Conservation (phyloP, 805 yeast genomes). For the Wickerhamomyces hampshirensis region DNA sequence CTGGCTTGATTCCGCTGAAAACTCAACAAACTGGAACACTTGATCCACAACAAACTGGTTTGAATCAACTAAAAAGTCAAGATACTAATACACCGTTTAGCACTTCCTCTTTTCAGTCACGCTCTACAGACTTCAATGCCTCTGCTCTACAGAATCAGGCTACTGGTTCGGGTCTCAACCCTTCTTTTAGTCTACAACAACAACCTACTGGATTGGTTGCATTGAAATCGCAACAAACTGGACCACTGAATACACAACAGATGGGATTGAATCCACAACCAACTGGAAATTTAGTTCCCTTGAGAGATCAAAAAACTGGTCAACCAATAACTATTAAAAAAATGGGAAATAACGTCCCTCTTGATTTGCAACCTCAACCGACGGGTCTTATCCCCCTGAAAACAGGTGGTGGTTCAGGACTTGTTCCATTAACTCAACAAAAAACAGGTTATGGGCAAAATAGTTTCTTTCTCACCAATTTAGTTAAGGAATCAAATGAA, state of each 20-base stretch:
- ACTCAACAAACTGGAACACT: slow-evolving; percentile 20
- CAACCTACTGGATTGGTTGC: slow-evolving; percentile 65
- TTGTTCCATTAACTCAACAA: slow-evolving; percentile 29
- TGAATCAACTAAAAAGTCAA: slow-evolving; percentile 17
- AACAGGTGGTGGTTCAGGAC: slow-evolving; percentile 13
- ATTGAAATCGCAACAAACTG: slow-evolving; percentile 30
- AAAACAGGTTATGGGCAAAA: slow-evolving; percentile 43
- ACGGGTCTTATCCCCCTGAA: slow-evolving; percentile 30
- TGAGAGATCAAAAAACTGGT: slow-evolving; percentile 51
- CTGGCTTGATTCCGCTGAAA: slow-evolving; percentile 26
- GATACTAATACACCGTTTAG: no score
- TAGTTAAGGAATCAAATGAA: slow-evolving; percentile 57
- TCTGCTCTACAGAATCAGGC: no score
- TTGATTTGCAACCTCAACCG: slow-evolving; percentile 31
- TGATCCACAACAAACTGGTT: no score
- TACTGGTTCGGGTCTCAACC: no score
- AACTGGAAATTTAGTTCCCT: slow-evolving; percentile 16
- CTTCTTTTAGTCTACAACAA: slow-evolving; percentile 33
- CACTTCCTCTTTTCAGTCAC: no score
- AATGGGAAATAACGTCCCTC: slow-evolving; percentile 8
- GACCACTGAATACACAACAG: slow-evolving; percentile 33
- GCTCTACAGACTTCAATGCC: no score
- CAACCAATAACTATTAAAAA: slow-evolving; percentile 36
- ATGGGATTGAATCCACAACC: slow-evolving; percentile 42
- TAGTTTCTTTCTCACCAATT: slow-evolving; percentile 36